Evolutionary conservation across 2,329 filamentous ascomycete genomes (phyloP).

Genomic region (Xylaria sp.): DNA sequence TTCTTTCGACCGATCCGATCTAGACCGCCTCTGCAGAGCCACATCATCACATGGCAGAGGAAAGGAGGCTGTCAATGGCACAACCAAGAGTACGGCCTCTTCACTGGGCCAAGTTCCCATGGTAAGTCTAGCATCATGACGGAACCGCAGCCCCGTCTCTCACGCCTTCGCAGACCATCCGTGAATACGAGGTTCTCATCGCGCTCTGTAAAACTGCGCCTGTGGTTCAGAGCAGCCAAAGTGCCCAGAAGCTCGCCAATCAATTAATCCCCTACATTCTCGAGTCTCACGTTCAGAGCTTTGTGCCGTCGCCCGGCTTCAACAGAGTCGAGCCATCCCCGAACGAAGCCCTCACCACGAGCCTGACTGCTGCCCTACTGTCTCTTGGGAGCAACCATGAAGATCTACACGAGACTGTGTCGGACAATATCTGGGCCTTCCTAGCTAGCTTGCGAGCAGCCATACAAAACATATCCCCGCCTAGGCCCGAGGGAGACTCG

Average conservation of each 20-base stretch:
- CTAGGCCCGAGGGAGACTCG: conserved; percentile 65
- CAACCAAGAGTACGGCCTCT: conserved; percentile 52
- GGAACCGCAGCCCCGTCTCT: conserved; percentile 27
- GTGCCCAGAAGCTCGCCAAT: conserved; percentile 79
- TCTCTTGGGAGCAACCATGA: conserved; percentile 79
- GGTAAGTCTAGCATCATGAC: conserved; percentile 54
- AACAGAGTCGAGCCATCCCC: conserved; percentile 86
- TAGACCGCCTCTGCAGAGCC: conserved; percentile 69
- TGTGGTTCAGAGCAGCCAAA: conserved; percentile 73
- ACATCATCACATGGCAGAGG: conserved; percentile 60
- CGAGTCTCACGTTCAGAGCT: conserved; percentile 82
- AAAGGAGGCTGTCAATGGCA: conserved; percentile 61
- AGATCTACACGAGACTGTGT: conserved; percentile 72
- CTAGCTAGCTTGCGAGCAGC: conserved; percentile 74
- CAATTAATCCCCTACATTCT: conserved; percentile 87
- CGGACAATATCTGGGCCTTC: conserved; percentile 75
- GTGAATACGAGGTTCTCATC: conserved; percentile 91
- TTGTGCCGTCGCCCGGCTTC: conserved; percentile 83
- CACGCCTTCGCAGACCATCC: conserved; percentile 70
- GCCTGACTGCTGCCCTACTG: conserved; percentile 84
- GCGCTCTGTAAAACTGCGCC: conserved; percentile 92
- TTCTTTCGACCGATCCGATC: conserved; percentile 70
- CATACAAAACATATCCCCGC: conserved; percentile 65
- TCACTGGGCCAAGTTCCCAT: conserved; percentile 67
- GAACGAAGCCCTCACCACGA: conserved; percentile 83